phyloP scores from a whole-genome alignment of 768 basidiomycete species.

The Podaxis mareebaensis region DNA sequence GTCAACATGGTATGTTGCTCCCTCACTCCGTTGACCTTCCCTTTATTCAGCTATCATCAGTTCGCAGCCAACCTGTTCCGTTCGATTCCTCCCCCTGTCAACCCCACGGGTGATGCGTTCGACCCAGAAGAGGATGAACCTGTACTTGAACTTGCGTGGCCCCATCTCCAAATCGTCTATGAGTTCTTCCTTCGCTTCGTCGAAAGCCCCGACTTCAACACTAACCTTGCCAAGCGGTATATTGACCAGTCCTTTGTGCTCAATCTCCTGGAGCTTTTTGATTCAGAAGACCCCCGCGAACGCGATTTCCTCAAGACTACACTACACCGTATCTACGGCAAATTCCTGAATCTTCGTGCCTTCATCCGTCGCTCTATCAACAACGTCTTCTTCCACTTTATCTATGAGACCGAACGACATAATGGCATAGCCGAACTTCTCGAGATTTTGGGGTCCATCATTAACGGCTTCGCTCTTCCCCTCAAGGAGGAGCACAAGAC shows the following conservation, averaged over 20 bases:
- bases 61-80: constrained; percentile 99
- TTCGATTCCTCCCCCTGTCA: constrained; percentile 99
- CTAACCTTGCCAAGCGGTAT: constrained; percentile 94
- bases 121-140: constrained; percentile 99
- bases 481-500: constrained; percentile 99
- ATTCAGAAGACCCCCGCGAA: constrained; percentile 97
- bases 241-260: constrained; percentile 96
- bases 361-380: constrained; percentile 99
- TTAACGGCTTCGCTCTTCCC: constrained; percentile 97
- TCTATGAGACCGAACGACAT: constrained; percentile 98
- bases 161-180: constrained; percentile 98
- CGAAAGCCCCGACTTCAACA: constrained; percentile 97
- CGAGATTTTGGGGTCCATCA: constrained; percentile 98
- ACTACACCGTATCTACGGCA: constrained; percentile 97
- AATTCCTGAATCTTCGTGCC: constrained; percentile 97
- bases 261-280: constrained; percentile 95
- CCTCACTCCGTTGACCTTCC: constrained; percentile 15
- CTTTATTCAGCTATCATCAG: constrained; percentile 43
- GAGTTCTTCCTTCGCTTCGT: constrained; percentile 99
- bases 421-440: constrained; percentile 98
- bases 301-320: constrained; percentile 99
- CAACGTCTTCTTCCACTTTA: constrained; percentile 98
- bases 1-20: constrained; percentile 83
- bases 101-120: constrained; percentile 97
- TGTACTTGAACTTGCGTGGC: constrained; percentile 98